Evolutionary conservation across 176 grass and related monocot species (phyloP).

Genomic region (Musa troglodytarum): DNA sequence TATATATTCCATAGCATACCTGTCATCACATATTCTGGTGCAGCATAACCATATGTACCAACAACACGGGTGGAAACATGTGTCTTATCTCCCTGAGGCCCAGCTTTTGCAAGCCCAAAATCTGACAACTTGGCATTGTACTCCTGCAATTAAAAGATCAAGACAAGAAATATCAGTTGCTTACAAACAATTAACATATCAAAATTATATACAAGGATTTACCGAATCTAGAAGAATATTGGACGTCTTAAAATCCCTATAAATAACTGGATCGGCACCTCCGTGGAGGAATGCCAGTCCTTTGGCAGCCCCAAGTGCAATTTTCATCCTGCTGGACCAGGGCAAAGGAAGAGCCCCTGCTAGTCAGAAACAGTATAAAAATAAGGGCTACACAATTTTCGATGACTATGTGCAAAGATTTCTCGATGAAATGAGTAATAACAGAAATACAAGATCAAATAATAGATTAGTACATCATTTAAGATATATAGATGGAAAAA

Average conservation of each 20-base stretch:
- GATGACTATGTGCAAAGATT: neutral
- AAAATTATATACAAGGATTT: neutral
- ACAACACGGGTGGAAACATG: constrained; percentile 5
- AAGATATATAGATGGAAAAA: neutral
- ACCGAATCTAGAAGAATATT: constrained; percentile 10
- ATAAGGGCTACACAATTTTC: neutral
- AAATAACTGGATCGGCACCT: constrained; percentile 1
- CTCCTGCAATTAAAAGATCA: neutral
- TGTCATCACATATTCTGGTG: constrained; percentile 8
- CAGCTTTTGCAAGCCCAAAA: constrained; percentile 11
- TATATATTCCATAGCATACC: neutral
- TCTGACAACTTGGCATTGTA: constrained; percentile 7
- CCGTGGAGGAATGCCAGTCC: constrained; percentile 5
- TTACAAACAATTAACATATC: neutral
- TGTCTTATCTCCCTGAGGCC: constrained; percentile 8
- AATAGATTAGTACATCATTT: neutral
- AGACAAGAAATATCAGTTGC: neutral
- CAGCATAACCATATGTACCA: constrained; percentile 5
- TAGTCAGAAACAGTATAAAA: neutral
- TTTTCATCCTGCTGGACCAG: constrained; percentile 2
- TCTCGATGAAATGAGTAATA: neutral
- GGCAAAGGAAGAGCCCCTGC: constrained; percentile 5
- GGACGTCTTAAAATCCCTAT: constrained; percentile 9
- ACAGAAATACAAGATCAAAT: neutral
- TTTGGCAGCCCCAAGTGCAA: constrained; percentile 10